Conservation (phyloP, 1,284 basidiomycete species). For the Cerrena zonata region DNA sequence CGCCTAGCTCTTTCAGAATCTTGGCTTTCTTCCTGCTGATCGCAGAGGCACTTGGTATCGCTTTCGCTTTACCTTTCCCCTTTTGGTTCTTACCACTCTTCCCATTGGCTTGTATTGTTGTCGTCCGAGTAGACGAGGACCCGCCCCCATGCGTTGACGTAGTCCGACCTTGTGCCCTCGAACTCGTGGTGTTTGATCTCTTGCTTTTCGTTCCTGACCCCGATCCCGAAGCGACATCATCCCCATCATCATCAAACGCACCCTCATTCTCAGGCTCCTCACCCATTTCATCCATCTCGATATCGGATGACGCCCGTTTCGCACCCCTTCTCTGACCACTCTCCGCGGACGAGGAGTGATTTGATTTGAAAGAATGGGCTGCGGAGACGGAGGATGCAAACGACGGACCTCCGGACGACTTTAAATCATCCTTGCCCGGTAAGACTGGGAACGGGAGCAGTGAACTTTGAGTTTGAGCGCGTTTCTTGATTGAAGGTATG, state of each 20-base stretch:
- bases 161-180: no score
- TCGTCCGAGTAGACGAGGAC: no score
- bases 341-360: background rate
- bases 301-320: conserved; percentile 4
- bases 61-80: conserved; percentile 28
- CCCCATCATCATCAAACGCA: no score
- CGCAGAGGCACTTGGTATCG: conserved; percentile 7
- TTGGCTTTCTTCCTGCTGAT: conserved; percentile 38
- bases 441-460: conserved; percentile 22
- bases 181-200: no score
- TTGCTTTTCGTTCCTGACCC: no score
- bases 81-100: conserved; percentile 36
- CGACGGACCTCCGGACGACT: conserved; percentile 18
- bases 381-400: conserved; percentile 3
- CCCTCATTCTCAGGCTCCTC: background rate
- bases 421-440: conserved; percentile 28
- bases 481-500: no score
- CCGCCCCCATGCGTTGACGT: no score
- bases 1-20: conserved; percentile 16
- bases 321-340: background rate
- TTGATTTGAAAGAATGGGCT: background rate
- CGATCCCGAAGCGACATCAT: no score
- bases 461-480: no score
- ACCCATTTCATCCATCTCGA: background rate
- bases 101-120: no score